Conservation (phyloP, 2,329 filamentous ascomycete species). For the Lanzia echinophila region DNA sequence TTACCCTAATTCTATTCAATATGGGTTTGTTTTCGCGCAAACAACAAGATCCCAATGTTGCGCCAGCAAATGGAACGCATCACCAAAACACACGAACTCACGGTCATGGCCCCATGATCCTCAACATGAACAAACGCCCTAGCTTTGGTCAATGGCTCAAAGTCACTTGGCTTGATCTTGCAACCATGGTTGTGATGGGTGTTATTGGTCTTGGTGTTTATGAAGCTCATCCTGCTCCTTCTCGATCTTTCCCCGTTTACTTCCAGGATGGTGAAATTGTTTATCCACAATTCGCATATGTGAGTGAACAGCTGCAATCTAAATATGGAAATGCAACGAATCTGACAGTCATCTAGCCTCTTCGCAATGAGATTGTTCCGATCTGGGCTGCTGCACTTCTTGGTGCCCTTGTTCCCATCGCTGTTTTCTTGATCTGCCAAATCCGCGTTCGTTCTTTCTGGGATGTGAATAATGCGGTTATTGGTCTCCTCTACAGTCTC, state of each 20-base stretch:
- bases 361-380: slow-evolving; percentile 63
- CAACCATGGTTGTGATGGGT: slow-evolving; percentile 61
- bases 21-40: slow-evolving; percentile 8
- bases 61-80: neutral
- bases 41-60: slow-evolving; percentile 1
- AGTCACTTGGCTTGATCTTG: slow-evolving; percentile 57
- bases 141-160: slow-evolving; percentile 66
- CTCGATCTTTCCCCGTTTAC: slow-evolving; percentile 61
- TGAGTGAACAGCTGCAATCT: slow-evolving; percentile 26
- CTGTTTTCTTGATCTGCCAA: slow-evolving; percentile 58
- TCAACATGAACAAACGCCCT: slow-evolving; percentile 45
- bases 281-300: slow-evolving; percentile 62
- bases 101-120: slow-evolving; percentile 15
- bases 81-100: neutral
- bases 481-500: slow-evolving; percentile 63
- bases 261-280: slow-evolving; percentile 63
- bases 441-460: slow-evolving; percentile 62
- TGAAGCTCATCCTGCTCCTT: slow-evolving; percentile 56
- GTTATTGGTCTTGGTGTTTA: slow-evolving; percentile 62
- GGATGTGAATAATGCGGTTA: slow-evolving; percentile 64
- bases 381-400: slow-evolving; percentile 65
- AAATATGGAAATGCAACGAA: neutral
- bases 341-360: slow-evolving; percentile 26
- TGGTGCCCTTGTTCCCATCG: slow-evolving; percentile 57
- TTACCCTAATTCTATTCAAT: neutral